Base-by-base conservation (phyloP, 495 filamentous ascomycete genomes). In the Oidiodendron maius region DNA sequence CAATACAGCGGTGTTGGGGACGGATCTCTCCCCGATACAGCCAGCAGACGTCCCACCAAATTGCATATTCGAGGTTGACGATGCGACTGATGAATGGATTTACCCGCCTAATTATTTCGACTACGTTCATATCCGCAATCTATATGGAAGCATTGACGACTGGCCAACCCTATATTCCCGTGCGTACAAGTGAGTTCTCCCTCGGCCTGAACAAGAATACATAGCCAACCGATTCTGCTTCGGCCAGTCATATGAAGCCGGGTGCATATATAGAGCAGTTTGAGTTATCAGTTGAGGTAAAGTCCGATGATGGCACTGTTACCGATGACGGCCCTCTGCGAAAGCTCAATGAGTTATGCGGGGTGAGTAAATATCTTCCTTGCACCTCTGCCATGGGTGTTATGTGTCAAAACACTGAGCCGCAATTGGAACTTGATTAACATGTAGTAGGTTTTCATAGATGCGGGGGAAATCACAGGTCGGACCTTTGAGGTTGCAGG, bases 1-100 rank as follows among this genome's bases (percentile, higher is more conserved):
- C 80, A 52, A 80, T 80, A 63, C 71, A 3, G 57, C 69, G 9
- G 69, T 81, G 16, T 55, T 77, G 24, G 78, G 77, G 34, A 78
- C 72, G 11, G 78, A 81, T 48, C 65, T 81, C 11, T 69, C 65
- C 13, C 63, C 69, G 3, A 71, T 75, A 50, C 70, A 72, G 46
- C 61, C 62, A 69, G 70, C 38, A 64, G 79, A 66, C 39, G 54
- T 75, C 12, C 76, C 79, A 4, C 69, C 71, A 16, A 82, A 83
- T 46, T 66, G 69, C 36, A 55, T 50, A 17, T 81, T 81, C 56
- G 55, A 72, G 15, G 69, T 81, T 37, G 73, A 76, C 48, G 75
- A 81, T 54, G 72, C 66, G 1, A 72, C 74, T 51, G 70, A 77
- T 34, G 61, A 70, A 5, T 83, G 77, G 78, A 52, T 65, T 0